Evolutionary conservation across 1,284 basidiomycete species (phyloP), one percentile per base, ranked within the genome.

Genomic region (Cutaneotrichosporon dermatis): DNA sequence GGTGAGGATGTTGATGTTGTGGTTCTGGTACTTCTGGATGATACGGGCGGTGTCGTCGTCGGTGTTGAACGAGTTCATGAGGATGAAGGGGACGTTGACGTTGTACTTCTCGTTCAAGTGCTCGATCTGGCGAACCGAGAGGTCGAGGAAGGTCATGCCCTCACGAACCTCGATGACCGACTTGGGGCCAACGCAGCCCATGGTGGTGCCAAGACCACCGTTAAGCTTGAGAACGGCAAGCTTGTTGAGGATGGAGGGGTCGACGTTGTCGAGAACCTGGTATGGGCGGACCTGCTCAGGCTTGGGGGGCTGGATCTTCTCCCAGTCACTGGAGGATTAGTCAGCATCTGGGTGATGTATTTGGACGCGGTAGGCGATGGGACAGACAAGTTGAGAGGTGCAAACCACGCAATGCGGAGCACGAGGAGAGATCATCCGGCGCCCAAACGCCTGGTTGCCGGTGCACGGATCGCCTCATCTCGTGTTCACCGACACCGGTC

Each of bases 21-120:
- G 93, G 83, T 98, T 98, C 57, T 76, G 92, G 80, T 99, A 99
- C 82, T 99, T 99, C 80, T 98, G 96, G 82, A 99, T 99, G 82
- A 98, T 96, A 63, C 94, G 89, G 59, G 92, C 84, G 51, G 93
- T 96, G 78, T 96, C 93, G 56, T 95, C 92, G 78, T 95, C 94
- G 45, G 96, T 98, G 84, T 99, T 98, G 87, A 99, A 98, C 65
- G 93, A 97, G 75, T 96, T 98, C 95, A 99, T 99, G 76, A 99
- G 87, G 80, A 98, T 95, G 77, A 99, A 90, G 12, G 95, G 94
- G 51, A 98, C 94, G 80, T 85, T 96, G 69, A 84, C 83, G 69
- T 81, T 81, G 80, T 84, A 80, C 52, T 80, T 75, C 59, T 79
- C 79, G 80, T 85, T 85, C 64, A 85, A 78, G 76, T 85, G 83